phyloP scores from a whole-genome alignment of 2,329 filamentous ascomycete genomes.

The Colletotrichum lindemuthianum region DNA sequence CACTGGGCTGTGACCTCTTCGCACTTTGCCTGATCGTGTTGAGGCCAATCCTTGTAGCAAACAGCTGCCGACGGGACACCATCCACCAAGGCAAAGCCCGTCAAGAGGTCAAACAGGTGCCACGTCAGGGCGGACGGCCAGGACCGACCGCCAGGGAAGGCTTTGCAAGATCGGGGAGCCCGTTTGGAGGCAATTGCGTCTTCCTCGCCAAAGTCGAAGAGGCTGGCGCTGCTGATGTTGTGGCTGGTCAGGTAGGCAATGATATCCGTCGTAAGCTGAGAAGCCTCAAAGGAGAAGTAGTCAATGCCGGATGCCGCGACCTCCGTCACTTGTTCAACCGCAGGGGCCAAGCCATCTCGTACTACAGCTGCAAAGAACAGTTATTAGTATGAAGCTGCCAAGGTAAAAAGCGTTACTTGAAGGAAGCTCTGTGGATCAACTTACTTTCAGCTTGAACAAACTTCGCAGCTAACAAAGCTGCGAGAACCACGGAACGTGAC shows the following conservation, averaged over 20 bases:
- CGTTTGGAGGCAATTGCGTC: neutral
- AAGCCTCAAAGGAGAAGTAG: conserved; percentile 15
- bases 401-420: too few species aligned
- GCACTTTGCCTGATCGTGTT: conserved; percentile 49
- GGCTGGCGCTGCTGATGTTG: neutral
- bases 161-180: conserved; percentile 26
- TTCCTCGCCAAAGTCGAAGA: conserved; percentile 14
- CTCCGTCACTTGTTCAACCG: neutral
- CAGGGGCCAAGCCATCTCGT: neutral
- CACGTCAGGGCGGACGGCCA: conserved; percentile 27
- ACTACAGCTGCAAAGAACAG: neutral
- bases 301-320: conserved; percentile 6
- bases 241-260: conserved; percentile 6
- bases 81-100: conserved; percentile 21
- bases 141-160: conserved; percentile 16
- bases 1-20: conserved; percentile 44
- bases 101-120: conserved; percentile 14
- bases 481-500: neutral
- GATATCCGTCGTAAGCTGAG: neutral
- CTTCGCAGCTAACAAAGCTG: neutral
- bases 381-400: neutral
- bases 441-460: neutral
- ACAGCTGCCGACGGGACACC: conserved; percentile 43
- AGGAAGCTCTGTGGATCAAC: neutral
- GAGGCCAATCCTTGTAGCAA: conserved; percentile 49